Evolutionary conservation across 1,139 yeast species (phyloP).

Genomic region (Kodamaea plutei): DNA sequence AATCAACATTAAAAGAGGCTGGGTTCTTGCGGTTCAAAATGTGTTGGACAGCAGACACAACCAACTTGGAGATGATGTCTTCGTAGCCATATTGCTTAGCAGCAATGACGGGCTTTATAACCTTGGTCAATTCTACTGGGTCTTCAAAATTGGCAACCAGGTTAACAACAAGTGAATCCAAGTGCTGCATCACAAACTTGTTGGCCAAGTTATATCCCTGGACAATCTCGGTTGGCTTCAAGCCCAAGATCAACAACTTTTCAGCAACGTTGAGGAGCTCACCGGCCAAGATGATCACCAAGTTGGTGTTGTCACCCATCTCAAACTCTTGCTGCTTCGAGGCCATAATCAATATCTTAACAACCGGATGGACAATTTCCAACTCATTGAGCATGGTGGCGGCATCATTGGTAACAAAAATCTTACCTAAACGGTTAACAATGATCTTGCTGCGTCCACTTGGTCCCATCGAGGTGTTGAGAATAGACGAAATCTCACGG

Average conservation of each 20-base stretch:
- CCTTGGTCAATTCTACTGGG: conserved; percentile 60
- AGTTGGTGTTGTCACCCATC: conserved; percentile 49
- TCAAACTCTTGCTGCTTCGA: conserved; percentile 95
- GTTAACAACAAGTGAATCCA: conserved; percentile 65
- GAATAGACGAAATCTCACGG: conserved; percentile 86
- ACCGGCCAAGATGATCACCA: conserved; percentile 70
- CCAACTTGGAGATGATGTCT: conserved; percentile 68
- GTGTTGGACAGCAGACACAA: conserved; percentile 79
- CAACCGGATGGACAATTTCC: conserved; percentile 97
- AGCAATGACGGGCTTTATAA: conserved; percentile 81
- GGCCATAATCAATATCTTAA: conserved; percentile 92
- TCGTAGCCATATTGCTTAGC: conserved; percentile 93
- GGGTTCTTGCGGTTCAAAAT: conserved; percentile 68
- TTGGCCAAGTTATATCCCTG: conserved; percentile 87
- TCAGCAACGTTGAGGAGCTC: conserved; percentile 83
- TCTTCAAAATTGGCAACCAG: conserved; percentile 56
- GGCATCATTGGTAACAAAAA: conserved; percentile 91
- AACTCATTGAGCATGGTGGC: conserved; percentile 93
- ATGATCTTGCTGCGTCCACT: conserved; percentile 95
- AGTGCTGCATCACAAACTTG: conserved; percentile 63
- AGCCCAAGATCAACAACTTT: conserved; percentile 75
- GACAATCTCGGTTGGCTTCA: conserved; percentile 83
- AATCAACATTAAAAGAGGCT: conserved; percentile 68
- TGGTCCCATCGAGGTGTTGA: conserved; percentile 94
- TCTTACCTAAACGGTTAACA: conserved; percentile 76